A percentile compares a stretch with the other conserved stretches of the same genome.
Evolutionary conservation across 1,284 basidiomycete species (phyloP).

Genomic region (Leucoagaricus sp.): DNA sequence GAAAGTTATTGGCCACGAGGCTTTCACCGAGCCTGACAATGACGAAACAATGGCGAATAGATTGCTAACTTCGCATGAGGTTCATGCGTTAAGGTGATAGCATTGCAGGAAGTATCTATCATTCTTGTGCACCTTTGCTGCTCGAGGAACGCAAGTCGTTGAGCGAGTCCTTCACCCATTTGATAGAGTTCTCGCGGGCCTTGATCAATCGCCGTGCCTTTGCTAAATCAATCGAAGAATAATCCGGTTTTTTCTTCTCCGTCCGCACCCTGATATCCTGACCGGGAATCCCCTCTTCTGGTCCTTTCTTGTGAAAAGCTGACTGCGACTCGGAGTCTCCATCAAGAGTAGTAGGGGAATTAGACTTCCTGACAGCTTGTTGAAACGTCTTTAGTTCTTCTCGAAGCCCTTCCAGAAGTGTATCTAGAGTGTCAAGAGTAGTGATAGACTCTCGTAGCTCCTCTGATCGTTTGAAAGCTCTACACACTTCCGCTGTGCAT

Average conservation of each 20-base stretch:
- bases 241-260: constrained; percentile 31
- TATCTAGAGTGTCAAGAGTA: constrained; percentile 63
- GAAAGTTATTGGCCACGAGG: not conserved
- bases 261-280: not conserved
- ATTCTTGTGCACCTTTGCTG: not conserved
- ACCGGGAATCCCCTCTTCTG: not conserved
- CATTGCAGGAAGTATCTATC: too few species aligned
- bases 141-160: constrained; percentile 22
- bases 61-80: too few species aligned
- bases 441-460: constrained; percentile 60
- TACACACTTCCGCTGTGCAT: constrained; percentile 73
- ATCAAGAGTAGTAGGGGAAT: not conserved
- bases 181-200: constrained; percentile 44
- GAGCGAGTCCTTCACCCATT: constrained; percentile 38
- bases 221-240: constrained; percentile 37
- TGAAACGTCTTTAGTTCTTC: constrained; percentile 40
- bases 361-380: constrained; percentile 1
- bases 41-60: not conserved
- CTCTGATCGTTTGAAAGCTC: constrained; percentile 62
- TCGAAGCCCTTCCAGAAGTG: constrained; percentile 56
- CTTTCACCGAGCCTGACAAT: not conserved
- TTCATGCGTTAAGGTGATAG: too few species aligned
- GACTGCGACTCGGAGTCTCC: constrained; percentile 12
- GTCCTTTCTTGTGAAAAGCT: not conserved
- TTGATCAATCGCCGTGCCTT: constrained; percentile 43